Evolutionary conservation across 352 stramenopile genomes (phyloP), one percentile per base, ranked within the genome.

Genomic region (Achlya hypogyna): DNA sequence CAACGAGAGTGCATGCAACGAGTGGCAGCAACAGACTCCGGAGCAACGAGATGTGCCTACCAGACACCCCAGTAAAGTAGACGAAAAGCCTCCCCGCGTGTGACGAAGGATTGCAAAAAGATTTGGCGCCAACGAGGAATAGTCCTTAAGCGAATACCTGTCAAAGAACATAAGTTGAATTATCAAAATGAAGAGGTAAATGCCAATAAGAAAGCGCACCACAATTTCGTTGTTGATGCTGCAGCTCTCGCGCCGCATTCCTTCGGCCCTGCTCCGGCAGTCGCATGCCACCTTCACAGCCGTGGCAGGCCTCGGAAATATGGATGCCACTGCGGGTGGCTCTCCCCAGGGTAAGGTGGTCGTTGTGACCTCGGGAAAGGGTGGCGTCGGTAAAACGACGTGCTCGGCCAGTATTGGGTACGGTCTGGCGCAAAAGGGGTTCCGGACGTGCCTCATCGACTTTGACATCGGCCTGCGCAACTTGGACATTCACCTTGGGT

Each of bases 391-490:
- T 25, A 97, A 97, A 76, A 97, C 91, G 9, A 97, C 89, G 2
- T 87, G 89, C 16, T 93, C 89, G 12, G 91, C 91, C 23, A 93
- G 84, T 38, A 76, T 96, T 38, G 86, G 85, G 60, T 94, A 91
- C 76, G 87, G 87, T 0, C 74, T 96, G 53, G 87, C 87, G 25
- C 73, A 83, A 63, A 83, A 76, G n/a, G 90, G 90, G 29, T 87
- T 88, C 62, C 79, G 82, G 64, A 96, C 87, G 54, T 97, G 88
- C 62, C 81, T 98, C 5, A 95, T 98, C 68, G 91, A 98, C 74
- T 98, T 98, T 75, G 89, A 98, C 76, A 97, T 98, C 71, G 91
- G 91, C 0, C 69, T 98, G 53, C 86, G 91, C 40, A 98, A 98
- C 71, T 62, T 98, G 31, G 89, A 98, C 64, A 78, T 98, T 64